Evolutionary conservation across 805 yeast genomes (phyloP).

Genomic region (Barnettozyma sp.): DNA sequence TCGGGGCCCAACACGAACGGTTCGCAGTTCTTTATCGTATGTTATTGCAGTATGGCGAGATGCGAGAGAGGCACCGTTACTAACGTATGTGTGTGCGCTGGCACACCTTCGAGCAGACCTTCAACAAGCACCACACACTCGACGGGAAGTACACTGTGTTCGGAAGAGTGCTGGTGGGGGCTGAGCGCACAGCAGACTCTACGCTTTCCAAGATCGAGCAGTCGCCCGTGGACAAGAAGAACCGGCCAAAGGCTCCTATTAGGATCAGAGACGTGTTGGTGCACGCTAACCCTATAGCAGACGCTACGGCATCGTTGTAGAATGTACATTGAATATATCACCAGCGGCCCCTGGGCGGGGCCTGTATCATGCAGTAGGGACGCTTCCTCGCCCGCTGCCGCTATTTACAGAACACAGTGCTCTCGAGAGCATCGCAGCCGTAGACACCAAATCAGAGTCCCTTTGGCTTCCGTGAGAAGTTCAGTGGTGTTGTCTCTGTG

Average conservation of each 20-base stretch:
- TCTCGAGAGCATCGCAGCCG: no score
- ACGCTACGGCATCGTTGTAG: no score
- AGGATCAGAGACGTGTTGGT: slow-evolving; percentile 28
- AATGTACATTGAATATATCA: slow-evolving; percentile 12
- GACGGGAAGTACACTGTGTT: slow-evolving; percentile 65
- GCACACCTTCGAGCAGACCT: no score
- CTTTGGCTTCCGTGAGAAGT: slow-evolving; percentile 36
- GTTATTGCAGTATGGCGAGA: slow-evolving; percentile 9
- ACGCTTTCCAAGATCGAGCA: slow-evolving; percentile 25
- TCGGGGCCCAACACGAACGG: slow-evolving; percentile 63
- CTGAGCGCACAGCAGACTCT: slow-evolving; percentile 23
- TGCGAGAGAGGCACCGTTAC: slow-evolving; percentile 5
- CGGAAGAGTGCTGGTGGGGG: slow-evolving; percentile 64
- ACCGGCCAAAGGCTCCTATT: slow-evolving; percentile 29
- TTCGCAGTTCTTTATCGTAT: slow-evolving; percentile 56
- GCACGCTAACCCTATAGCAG: slow-evolving; percentile 42
- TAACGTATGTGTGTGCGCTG: no score
- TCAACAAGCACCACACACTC: slow-evolving; percentile 79
- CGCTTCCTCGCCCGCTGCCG: no score
- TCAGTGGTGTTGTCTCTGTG: slow-evolving; percentile 35
- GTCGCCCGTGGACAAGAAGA: slow-evolving; percentile 29
- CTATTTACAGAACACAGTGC: no score
- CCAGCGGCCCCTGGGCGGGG: no score
- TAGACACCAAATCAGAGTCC: slow-evolving; percentile 16
- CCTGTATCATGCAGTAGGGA: no score